These are phyloP conservation scores for Hansenula sp. DNA, from an alignment of 1,139 yeast species.

Conservation along the genomic window DNA sequence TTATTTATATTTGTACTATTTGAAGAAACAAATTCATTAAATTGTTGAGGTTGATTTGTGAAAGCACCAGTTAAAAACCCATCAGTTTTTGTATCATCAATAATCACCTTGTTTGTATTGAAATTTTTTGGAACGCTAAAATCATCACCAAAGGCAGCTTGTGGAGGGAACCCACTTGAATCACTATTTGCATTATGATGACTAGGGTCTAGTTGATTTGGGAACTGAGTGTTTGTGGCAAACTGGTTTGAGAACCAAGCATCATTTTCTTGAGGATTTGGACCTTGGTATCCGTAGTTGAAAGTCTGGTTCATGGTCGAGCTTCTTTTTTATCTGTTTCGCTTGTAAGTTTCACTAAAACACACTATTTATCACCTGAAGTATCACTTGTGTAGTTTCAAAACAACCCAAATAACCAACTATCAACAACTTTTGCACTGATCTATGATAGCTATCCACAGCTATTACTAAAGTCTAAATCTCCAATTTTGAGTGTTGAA, in stretches of 20 bases:
- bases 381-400: too few species aligned
- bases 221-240: not conserved
- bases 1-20: not conserved
- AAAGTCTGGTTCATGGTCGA: not conserved
- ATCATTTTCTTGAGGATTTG: not conserved
- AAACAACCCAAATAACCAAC: too few species aligned
- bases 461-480: too few species aligned
- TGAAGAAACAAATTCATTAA: not conserved
- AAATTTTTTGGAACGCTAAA: not conserved
- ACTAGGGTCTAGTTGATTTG: too few species aligned
- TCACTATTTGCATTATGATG: not conserved
- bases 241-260: not conserved
- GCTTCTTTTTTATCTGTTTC: not conserved
- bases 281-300: not conserved
- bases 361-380: too few species aligned
- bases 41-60: not conserved
- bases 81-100: not conserved
- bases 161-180: too few species aligned
- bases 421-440: too few species aligned
- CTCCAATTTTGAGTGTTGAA: too few species aligned
- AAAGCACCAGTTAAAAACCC: not conserved
- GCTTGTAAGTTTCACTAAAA: too few species aligned
- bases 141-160: not conserved
- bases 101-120: not conserved
- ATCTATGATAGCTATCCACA: too few species aligned